Evolutionary conservation across 768 basidiomycete genomes (phyloP).

Genomic region (Lentinula detonsa): DNA sequence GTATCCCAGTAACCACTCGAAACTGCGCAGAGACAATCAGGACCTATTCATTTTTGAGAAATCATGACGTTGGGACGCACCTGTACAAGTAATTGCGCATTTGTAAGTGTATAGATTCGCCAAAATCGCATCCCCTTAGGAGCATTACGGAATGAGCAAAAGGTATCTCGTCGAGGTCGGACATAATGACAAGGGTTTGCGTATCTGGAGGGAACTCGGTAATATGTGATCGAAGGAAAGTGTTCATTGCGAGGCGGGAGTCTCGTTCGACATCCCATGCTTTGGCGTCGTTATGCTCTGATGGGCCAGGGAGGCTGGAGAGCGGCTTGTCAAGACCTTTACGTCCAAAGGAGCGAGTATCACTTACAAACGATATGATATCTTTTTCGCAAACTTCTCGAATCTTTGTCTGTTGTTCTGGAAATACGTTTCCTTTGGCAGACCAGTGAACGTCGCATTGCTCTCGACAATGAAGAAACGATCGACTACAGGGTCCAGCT

Average conservation of each 20-base stretch:
- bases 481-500: slow-evolving; percentile 51
- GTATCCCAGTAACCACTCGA: slow-evolving; percentile 52
- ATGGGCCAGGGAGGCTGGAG: slow-evolving; percentile 38
- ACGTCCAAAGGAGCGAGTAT: neutral
- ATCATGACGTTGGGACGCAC: slow-evolving; percentile 19
- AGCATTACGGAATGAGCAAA: slow-evolving; percentile 44
- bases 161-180: slow-evolving; percentile 61
- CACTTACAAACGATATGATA: slow-evolving; percentile 44
- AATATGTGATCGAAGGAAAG: slow-evolving; percentile 34
- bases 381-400: slow-evolving; percentile 44
- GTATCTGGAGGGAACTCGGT: slow-evolving; percentile 21
- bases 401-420: slow-evolving; percentile 39
- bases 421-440: slow-evolving; percentile 49
- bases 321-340: neutral
- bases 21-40: slow-evolving; percentile 22
- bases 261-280: slow-evolving; percentile 47
- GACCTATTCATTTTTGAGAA: neutral
- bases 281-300: slow-evolving; percentile 32
- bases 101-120: slow-evolving; percentile 50
- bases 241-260: slow-evolving; percentile 44
- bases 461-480: slow-evolving; percentile 58
- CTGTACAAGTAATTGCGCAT: slow-evolving; percentile 57
- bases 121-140: slow-evolving; percentile 48
- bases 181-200: slow-evolving; percentile 48
- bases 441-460: slow-evolving; percentile 56